phyloP scores from a whole-genome alignment of 1,284 basidiomycete species.

The Cutaneotrichosporon sp. region DNA sequence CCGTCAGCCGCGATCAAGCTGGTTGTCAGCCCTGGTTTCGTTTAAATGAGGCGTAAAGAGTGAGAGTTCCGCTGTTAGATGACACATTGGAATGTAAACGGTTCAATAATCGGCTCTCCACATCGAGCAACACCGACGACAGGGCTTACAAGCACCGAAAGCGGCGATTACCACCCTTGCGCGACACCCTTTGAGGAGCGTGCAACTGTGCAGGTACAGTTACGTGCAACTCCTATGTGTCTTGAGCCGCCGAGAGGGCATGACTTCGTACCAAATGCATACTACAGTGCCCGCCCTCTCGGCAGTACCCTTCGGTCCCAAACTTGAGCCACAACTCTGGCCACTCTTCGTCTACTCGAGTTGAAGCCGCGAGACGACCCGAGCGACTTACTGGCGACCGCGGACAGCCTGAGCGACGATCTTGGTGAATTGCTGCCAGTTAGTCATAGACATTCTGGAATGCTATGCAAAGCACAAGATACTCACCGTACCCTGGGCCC shows the following conservation, averaged over 20 bases:
- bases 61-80: too few relatives aligned
- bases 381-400: slow-evolving; percentile 38
- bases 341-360: background rate
- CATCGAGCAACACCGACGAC: too few relatives aligned
- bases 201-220: too few relatives aligned
- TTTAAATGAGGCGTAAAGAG: background rate
- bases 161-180: too few relatives aligned
- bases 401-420: slow-evolving; percentile 40
- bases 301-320: slow-evolving; percentile 1
- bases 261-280: background rate
- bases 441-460: background rate
- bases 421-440: slow-evolving; percentile 40
- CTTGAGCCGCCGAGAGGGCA: slow-evolving; percentile 2
- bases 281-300: slow-evolving; percentile 10
- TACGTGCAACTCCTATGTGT: background rate
- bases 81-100: too few relatives aligned
- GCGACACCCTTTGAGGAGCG: too few relatives aligned
- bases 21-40: background rate
- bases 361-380: background rate
- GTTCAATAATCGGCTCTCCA: too few relatives aligned
- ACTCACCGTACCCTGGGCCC: slow-evolving; percentile 56
- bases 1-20: slow-evolving; percentile 4
- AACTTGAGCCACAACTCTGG: background rate
- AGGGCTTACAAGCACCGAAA: too few relatives aligned
- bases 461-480: background rate